Evolutionary conservation across 176 grass and related monocot genomes (phyloP), one percentile per base, ranked within the genome.

Genomic region (Zea luxurians): DNA sequence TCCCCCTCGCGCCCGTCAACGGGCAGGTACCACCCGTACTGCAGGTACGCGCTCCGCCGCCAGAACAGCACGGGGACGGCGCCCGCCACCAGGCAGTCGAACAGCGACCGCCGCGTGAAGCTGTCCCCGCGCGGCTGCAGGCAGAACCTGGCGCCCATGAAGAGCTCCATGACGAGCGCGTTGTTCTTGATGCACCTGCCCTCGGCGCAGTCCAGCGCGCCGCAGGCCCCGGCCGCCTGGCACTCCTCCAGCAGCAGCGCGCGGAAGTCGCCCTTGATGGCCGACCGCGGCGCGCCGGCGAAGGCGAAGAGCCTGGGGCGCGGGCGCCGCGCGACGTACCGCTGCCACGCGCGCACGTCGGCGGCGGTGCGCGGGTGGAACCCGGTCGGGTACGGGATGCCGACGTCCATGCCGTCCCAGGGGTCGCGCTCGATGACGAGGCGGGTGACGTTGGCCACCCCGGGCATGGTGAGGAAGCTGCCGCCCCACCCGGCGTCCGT

Each of bases 41-140:
- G 94, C 18, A 13, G 41, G 86, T 89, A 91, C 38, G 94, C 90
- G 74, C 83, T 97, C 49, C 82, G 59, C 43, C 76, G 75, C 91
- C 89, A 97, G 89, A 97, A 97, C 0, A 97, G 79, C 67, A 94
- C 94, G 52, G 94, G 94, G 54, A 97, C 83, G 48, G 94, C 87
- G 43, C 94, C 94, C 7, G 87, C 89, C 50, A 97, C 83, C 76
- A 97, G 91, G 91, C 94, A 97, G 66, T 97, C 94, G 64, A 97
- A 94, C 41, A 97, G 80, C 8, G 94, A 97, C 4, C 94, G 91
- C 2, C 94, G 86, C 21, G 94, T 94, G 89, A 80, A 88, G 83
- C 94, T 97, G 69, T 97, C 94, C 59, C 94, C 94, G 37, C 86
- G 87, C 10, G 94, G 94, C 83, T 97, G 91, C 21, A 97, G 77